A percentile compares a stretch with the other conserved stretches of the same genome.
These are phyloP conservation scores for Xylariaceae sp. DNA, from an alignment of 2,329 filamentous ascomycete species.

Conservation along the genomic window DNA sequence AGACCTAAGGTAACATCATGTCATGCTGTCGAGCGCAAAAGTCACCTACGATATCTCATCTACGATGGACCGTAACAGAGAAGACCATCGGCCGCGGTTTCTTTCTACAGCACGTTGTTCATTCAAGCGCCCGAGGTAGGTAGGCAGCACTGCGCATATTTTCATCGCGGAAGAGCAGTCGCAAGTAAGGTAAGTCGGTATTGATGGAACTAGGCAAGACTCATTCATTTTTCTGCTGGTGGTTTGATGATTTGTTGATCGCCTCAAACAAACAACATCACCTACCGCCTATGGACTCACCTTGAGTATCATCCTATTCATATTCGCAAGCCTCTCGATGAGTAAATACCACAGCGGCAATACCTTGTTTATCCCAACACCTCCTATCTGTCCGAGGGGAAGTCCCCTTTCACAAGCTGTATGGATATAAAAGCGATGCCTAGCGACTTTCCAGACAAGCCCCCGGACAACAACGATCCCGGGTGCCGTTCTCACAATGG, in stretches of 20 bases:
- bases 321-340: neutral
- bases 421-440: neutral
- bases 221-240: neutral
- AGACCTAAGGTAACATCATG: no score
- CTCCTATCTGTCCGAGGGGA: neutral
- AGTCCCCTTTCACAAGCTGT: neutral
- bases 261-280: neutral
- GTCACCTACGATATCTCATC: no score
- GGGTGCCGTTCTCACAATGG: no score
- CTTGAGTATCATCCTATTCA: neutral
- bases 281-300: no score
- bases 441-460: no score
- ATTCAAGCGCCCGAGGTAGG: neutral
- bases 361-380: neutral
- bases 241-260: neutral
- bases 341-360: neutral
- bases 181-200: neutral
- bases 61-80: neutral
- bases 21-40: no score
- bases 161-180: neutral
- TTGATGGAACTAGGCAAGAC: neutral
- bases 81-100: neutral
- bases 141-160: neutral
- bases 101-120: neutral
- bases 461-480: no score